Evolutionary conservation across 106 monocot species (phyloP).

Genomic region (Chionographis japonica): DNA sequence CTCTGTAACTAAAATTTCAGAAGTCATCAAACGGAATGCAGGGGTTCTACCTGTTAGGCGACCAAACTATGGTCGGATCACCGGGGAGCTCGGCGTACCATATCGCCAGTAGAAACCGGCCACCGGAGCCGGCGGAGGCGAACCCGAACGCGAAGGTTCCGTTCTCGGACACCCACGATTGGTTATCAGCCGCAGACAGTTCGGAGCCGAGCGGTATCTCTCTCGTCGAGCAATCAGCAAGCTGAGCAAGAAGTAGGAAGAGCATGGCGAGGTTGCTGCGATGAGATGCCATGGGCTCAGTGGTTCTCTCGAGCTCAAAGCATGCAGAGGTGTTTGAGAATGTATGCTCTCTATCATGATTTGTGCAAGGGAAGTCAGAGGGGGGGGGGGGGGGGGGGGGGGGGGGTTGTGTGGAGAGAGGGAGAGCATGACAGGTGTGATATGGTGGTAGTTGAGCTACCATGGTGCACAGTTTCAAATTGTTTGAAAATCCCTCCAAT

Average conservation of each 20-base stretch:
- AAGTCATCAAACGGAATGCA: too few relatives aligned
- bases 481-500: not conserved
- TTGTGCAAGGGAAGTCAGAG: not conserved
- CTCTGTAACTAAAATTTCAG: too few relatives aligned
- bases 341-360: too few relatives aligned
- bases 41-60: conserved; percentile 16
- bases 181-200: conserved; percentile 10
- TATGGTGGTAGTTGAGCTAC: conserved; percentile 5
- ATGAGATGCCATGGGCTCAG: not conserved
- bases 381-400: not conserved
- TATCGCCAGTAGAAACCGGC: conserved; percentile 18
- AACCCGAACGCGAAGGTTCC: conserved; percentile 35
- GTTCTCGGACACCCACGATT: conserved; percentile 24
- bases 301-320: too few relatives aligned
- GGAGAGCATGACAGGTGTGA: not conserved
- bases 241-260: conserved; percentile 1
- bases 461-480: not conserved
- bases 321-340: too few relatives aligned
- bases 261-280: not conserved
- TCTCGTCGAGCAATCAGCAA: not conserved
- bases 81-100: conserved; percentile 26
- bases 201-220: conserved; percentile 18
- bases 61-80: conserved; percentile 24
- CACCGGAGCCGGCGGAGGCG: not conserved
- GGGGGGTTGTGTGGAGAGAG: not conserved